These are phyloP conservation scores for Phytophthora podocarpi DNA, from an alignment of 352 stramenopile genomes.

Conservation along the genomic window DNA sequence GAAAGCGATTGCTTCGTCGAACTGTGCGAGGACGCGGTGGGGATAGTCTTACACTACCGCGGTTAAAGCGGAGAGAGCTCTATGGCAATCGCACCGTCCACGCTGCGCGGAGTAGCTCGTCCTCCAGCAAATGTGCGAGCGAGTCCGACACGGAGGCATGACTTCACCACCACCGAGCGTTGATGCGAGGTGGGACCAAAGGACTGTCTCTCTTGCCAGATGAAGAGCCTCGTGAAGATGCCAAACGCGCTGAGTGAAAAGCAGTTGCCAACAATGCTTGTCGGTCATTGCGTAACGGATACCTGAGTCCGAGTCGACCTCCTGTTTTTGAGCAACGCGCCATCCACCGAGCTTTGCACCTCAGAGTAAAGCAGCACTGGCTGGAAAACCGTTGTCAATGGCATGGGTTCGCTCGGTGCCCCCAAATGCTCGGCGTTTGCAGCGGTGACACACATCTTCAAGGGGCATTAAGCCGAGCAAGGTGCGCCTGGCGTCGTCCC, in stretches of 20 bases:
- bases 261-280: too few relatives aligned
- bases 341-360: background rate
- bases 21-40: background rate
- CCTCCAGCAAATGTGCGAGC: constrained; percentile 3
- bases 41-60: constrained; percentile 17
- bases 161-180: background rate
- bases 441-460: constrained; percentile 16
- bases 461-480: constrained; percentile 2
- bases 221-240: constrained; percentile 22
- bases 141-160: background rate
- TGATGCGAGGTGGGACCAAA: constrained; percentile 31
- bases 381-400: constrained; percentile 1
- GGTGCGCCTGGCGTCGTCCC: constrained; percentile 1
- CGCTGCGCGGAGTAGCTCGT: background rate
- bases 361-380: background rate
- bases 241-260: background rate
- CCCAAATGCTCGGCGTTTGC: background rate
- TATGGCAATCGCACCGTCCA: constrained; percentile 32
- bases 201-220: constrained; percentile 30
- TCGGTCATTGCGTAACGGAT: background rate
- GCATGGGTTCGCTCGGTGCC: background rate
- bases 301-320: background rate
- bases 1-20: constrained; percentile 2
- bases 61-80: constrained; percentile 18
- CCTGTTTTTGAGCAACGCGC: constrained; percentile 4